A percentile compares a stretch with the other conserved stretches of the same genome.
Conservation (phyloP, 495 filamentous ascomycete species). For the Talaromyces adpressus region DNA sequence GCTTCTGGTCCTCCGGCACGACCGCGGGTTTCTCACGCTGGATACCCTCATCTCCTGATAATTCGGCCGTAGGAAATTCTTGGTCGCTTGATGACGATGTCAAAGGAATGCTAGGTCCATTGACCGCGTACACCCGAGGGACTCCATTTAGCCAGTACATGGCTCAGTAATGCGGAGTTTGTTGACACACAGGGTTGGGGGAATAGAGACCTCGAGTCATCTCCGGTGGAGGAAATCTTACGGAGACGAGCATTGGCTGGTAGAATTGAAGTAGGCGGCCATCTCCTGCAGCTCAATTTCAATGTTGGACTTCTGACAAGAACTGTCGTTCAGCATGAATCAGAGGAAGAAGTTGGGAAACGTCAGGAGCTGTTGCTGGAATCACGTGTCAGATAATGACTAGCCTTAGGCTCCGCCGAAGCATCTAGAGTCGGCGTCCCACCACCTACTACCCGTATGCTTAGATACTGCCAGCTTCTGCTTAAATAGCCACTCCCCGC, state of each 20-base stretch:
- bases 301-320: neutral
- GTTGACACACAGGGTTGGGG: constrained; percentile 20
- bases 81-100: constrained; percentile 31
- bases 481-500: constrained; percentile 9
- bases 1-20: constrained; percentile 9
- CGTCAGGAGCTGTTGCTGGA: neutral
- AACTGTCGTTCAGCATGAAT: neutral
- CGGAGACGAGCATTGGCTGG: neutral
- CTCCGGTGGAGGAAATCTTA: constrained; percentile 18
- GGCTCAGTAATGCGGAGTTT: constrained; percentile 34
- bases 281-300: neutral
- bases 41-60: neutral
- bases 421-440: constrained; percentile 5
- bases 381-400: constrained; percentile 8
- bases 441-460: no score
- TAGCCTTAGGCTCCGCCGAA: constrained; percentile 7
- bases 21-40: neutral
- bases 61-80: constrained; percentile 8
- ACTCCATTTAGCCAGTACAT: constrained; percentile 99
- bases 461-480: neutral
- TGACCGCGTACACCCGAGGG: constrained; percentile 80
- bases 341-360: neutral
- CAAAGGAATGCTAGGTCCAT: constrained; percentile 39
- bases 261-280: neutral
- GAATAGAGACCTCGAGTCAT: constrained; percentile 35